These are phyloP conservation scores for Fraxinus excelsior DNA, from an alignment of 257 asterid genomes.

Conservation along the genomic window DNA sequence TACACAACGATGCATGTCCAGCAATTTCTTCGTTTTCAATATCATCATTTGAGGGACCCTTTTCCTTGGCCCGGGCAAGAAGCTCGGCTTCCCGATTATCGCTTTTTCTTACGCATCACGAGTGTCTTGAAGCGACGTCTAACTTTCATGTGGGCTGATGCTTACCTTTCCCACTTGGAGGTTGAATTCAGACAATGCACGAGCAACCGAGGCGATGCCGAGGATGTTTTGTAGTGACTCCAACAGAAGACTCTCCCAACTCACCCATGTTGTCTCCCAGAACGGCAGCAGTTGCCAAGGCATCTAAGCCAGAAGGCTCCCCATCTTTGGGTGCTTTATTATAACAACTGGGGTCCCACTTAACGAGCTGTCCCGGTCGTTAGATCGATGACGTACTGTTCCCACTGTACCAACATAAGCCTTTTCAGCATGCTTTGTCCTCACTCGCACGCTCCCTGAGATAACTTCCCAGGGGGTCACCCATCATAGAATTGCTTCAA, in stretches of 20 bases:
- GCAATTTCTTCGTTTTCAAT: slow-evolving; percentile 44
- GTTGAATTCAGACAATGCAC: slow-evolving; percentile 98
- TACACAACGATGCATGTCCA: slow-evolving; percentile 41
- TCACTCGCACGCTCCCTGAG: no score
- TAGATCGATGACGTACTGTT: no score
- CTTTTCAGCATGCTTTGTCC: no score
- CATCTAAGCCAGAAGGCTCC: slow-evolving; percentile 89
- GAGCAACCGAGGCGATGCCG: slow-evolving; percentile 95
- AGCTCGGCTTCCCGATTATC: slow-evolving; percentile 72
- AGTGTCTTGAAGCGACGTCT: slow-evolving; percentile 89
- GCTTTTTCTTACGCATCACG: slow-evolving; percentile 82
- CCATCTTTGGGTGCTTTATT: slow-evolving; percentile 38
- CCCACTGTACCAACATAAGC: no score
- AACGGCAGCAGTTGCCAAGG: slow-evolving; percentile 91
- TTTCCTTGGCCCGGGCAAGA: slow-evolving; percentile 42
- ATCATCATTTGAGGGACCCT: slow-evolving; percentile 21
- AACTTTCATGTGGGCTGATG: slow-evolving; percentile 84
- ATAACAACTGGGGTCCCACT: no score
- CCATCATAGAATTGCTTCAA: no score
- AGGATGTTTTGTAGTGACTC: slow-evolving; percentile 87
- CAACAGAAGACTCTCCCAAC: slow-evolving; percentile 53
- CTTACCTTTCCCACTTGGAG: slow-evolving; percentile 97
- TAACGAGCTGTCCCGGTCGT: no score
- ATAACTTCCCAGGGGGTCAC: no score
- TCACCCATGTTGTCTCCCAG: slow-evolving; percentile 73